Base-by-base conservation (phyloP, 2,329 filamentous ascomycete species). In the Teratosphaeria viscida region DNA sequence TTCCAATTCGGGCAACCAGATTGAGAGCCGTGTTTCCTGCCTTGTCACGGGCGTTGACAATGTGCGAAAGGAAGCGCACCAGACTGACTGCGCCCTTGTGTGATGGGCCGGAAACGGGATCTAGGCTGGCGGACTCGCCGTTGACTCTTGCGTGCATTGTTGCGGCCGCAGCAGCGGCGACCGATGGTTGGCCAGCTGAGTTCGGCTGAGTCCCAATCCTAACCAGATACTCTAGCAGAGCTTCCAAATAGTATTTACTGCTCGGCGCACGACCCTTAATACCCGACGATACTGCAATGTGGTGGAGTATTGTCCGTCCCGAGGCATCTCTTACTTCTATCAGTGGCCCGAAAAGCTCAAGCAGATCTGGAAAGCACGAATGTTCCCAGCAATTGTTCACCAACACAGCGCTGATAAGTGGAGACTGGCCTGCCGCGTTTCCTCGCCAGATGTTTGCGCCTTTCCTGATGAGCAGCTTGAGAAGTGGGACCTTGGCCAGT, bases 311-410 rank as follows among this genome's bases (percentile, higher is more conserved):
- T 0, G 92, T 97, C 43, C 94, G 83, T 8, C 92, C 92, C 73
- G 91, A 91, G 53, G 89, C 85, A 72, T 99, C 94, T 26, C 90
- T 83, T 52, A 95, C 85, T 66, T 97, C 92, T 63, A 99, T 95
- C 0, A 92, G 92, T 29, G 89, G 84, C 11, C 91, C 90, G 6
- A 99, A 81, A 0, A 96, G 84, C 66, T 97, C 92, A 0, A 99
- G 81, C 1, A 97, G 80, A 61, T 95, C 90, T 0, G 92, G 89
- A 68, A 99, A 99, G 55, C 88, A 94, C 63, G 85, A 86, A 61
- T 92, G 88, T 66, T 97, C 92, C 71, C 95, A 86, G 56, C 94
- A 96, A 71, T 99, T 99, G 58, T 92, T 95, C 11, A 96, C 94
- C 0, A 89, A 84, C 61, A 92, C 94, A 2, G 94, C 91, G 62